A percentile compares a stretch with the other conserved stretches of the same genome.
Evolutionary conservation across 2,329 filamentous ascomycete genomes (phyloP).

Genomic region (Trichocomaceae sp.): DNA sequence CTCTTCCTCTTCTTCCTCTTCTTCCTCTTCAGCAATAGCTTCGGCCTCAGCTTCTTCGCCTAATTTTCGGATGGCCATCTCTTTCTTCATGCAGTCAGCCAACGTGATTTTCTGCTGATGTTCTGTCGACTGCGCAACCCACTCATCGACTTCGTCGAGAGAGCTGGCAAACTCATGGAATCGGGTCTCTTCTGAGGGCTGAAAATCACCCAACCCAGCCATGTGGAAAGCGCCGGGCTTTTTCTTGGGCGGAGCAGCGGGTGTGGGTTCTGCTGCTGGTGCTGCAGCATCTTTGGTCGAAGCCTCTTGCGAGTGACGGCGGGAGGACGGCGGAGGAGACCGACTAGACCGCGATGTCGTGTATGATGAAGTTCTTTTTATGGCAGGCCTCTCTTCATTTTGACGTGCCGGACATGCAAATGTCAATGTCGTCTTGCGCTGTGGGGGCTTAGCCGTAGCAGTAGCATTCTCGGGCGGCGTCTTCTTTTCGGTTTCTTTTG

Average conservation of each 20-base stretch:
- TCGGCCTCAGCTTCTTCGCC: constrained; percentile 90
- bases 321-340: constrained; percentile 36
- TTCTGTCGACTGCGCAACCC: constrained; percentile 67
- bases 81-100: constrained; percentile 80
- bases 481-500: constrained; percentile 22
- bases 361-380: constrained; percentile 19
- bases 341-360: constrained; percentile 26
- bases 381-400: constrained; percentile 23
- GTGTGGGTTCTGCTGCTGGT: constrained; percentile 12
- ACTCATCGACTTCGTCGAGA: constrained; percentile 75
- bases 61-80: constrained; percentile 77
- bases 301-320: constrained; percentile 22
- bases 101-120: constrained; percentile 71
- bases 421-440: constrained; percentile 41
- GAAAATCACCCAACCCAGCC: constrained; percentile 34
- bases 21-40: constrained; percentile 66
- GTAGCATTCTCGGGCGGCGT: constrained; percentile 14
- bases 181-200: constrained; percentile 38
- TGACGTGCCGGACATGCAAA: constrained; percentile 42
- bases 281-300: background rate
- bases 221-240: constrained; percentile 26
- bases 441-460: constrained; percentile 24
- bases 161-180: constrained; percentile 94
- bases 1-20: constrained; percentile 48
- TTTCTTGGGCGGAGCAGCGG: constrained; percentile 10